These are phyloP conservation scores for Sisymbrium altissimum DNA, from an alignment of 345 rosid species.

Conservation along the genomic window DNA sequence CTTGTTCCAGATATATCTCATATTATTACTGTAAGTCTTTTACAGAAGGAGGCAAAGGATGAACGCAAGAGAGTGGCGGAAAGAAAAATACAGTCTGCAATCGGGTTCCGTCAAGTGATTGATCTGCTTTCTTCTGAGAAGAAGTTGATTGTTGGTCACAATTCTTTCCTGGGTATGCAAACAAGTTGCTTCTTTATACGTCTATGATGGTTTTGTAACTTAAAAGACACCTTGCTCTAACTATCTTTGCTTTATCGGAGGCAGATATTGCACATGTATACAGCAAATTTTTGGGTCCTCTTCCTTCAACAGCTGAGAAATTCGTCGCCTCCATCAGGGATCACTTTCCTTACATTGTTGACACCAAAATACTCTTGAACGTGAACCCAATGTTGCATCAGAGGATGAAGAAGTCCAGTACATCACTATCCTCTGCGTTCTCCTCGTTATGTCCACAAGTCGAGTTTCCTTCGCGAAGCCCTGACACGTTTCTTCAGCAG, in stretches of 20 bases:
- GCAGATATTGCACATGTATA: conserved; percentile 87
- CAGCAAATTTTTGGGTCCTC: conserved; percentile 80
- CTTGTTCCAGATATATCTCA: not conserved
- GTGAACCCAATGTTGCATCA: conserved; percentile 43
- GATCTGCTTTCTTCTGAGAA: conserved; percentile 78
- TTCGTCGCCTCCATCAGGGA: conserved; percentile 57
- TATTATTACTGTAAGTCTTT: not conserved
- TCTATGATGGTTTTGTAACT: conserved; percentile 11
- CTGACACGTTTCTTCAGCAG: conserved; percentile 31
- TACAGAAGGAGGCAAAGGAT: conserved; percentile 69
- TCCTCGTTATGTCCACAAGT: conserved; percentile 65
- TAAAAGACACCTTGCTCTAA: conserved; percentile 1
- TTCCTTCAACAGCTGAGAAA: conserved; percentile 70
- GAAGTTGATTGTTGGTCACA: conserved; percentile 91
- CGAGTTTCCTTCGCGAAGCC: conserved; percentile 41
- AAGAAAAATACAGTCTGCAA: conserved; percentile 57
- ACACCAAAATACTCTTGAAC: conserved; percentile 87
- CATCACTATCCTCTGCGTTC: conserved; percentile 78
- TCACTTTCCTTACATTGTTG: conserved; percentile 67
- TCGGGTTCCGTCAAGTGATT: conserved; percentile 88
- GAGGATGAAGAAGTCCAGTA: conserved; percentile 63
- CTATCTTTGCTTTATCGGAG: conserved; percentile 14
- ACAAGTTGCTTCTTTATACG: conserved; percentile 12
- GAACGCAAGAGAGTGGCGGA: conserved; percentile 49
- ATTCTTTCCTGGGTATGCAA: conserved; percentile 81